Evolutionary conservation across 73 alveolate genomes (phyloP).

Genomic region (Breviolum minutum): DNA sequence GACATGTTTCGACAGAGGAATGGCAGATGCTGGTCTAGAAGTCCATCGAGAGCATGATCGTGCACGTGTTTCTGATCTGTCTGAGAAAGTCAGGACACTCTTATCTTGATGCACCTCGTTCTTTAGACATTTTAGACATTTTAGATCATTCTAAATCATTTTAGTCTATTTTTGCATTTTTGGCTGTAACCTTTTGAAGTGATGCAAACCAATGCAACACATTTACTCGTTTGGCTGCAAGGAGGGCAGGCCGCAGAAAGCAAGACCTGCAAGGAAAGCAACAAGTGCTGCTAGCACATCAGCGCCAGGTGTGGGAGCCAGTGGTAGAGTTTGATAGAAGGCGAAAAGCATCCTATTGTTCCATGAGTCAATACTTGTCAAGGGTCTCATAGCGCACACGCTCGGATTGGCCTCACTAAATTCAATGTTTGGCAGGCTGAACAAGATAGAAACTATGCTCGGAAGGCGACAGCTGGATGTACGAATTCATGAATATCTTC

Average conservation of each 20-base stretch:
- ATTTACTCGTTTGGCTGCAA: neutral
- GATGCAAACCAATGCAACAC: too few species aligned
- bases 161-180: too few species aligned
- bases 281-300: constrained; percentile 38
- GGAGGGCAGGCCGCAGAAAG: constrained; percentile 72
- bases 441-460: constrained; percentile 75
- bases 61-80: neutral
- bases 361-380: too few species aligned
- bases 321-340: neutral
- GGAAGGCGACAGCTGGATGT: constrained; percentile 29
- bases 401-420: neutral
- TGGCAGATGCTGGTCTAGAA: neutral
- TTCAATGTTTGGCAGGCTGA: constrained; percentile 14
- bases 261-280: constrained; percentile 70
- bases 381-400: neutral
- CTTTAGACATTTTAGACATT: too few species aligned
- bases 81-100: constrained; percentile 5
- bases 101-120: too few species aligned
- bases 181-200: too few species aligned
- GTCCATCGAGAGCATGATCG: neutral
- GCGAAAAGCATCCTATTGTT: neutral
- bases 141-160: neutral
- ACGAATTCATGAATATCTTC: neutral
- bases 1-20: neutral
- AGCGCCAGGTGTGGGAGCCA: constrained; percentile 29